phyloP scores from a whole-genome alignment of 2,329 filamentous ascomycete species.

The Teratosphaeria zuluensis region DNA sequence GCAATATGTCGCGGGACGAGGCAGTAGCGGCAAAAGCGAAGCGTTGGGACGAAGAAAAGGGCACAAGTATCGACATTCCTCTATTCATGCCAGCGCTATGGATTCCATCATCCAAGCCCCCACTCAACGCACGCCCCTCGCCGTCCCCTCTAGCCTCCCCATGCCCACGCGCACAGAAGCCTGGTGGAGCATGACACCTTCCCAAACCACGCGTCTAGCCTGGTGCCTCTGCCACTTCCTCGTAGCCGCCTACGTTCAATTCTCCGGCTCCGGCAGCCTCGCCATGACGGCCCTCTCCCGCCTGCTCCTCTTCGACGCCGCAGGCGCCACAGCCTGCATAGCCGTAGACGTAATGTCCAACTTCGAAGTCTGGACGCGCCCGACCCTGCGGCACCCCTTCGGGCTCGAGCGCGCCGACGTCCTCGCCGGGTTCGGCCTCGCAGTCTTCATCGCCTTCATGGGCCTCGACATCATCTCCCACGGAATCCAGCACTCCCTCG shows the following conservation, averaged over 20 bases:
- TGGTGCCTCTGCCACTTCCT: slow-evolving; percentile 87
- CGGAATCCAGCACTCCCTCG: slow-evolving; percentile 84
- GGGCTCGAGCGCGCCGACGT: slow-evolving; percentile 83
- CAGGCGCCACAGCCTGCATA: slow-evolving; percentile 84
- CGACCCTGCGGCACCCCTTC: slow-evolving; percentile 87
- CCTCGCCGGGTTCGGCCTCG: slow-evolving; percentile 90
- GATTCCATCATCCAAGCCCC: slow-evolving; percentile 91
- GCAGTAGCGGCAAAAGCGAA: slow-evolving; percentile 48
- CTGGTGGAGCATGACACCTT: slow-evolving; percentile 77
- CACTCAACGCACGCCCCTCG: slow-evolving; percentile 73
- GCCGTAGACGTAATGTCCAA: slow-evolving; percentile 88
- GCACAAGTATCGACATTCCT: slow-evolving; percentile 96
- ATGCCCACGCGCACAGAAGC: slow-evolving; percentile 84
- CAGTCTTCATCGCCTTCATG: slow-evolving; percentile 93
- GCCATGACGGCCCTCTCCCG: slow-evolving; percentile 89
- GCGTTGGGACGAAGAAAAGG: slow-evolving; percentile 85
- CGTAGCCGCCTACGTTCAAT: slow-evolving; percentile 75
- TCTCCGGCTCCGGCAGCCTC: slow-evolving; percentile 74
- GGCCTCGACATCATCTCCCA: slow-evolving; percentile 92
- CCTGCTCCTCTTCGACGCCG: slow-evolving; percentile 87
- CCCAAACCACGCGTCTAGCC: slow-evolving; percentile 71
- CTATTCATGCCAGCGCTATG: slow-evolving; percentile 69
- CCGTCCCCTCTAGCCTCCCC: slow-evolving; percentile 82
- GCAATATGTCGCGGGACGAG: slow-evolving; percentile 31
- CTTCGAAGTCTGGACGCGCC: slow-evolving; percentile 94